Conservation (phyloP, 2,329 filamentous ascomycete species). For the Knoxdaviesia capensis region DNA sequence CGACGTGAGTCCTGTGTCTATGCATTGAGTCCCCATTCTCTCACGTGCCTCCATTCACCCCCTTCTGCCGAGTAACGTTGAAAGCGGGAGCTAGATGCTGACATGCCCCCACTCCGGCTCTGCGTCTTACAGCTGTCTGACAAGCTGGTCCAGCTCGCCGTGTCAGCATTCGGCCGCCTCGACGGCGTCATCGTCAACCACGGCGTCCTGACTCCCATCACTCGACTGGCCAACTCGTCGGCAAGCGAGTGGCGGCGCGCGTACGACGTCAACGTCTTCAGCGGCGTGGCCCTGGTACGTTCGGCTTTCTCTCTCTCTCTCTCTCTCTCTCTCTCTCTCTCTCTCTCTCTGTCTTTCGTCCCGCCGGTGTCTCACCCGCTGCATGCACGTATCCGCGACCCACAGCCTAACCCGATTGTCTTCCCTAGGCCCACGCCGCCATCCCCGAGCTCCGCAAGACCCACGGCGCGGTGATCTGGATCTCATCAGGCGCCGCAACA, state of each 20-base stretch:
- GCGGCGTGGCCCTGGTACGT: slow-evolving; percentile 55
- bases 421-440: slow-evolving; percentile 44
- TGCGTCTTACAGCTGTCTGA: slow-evolving; percentile 12
- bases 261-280: slow-evolving; percentile 80
- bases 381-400: neutral
- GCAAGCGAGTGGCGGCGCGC: slow-evolving; percentile 52
- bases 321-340: neutral
- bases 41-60: too few relatives aligned
- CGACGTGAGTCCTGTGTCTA: slow-evolving; percentile 16
- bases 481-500: slow-evolving; percentile 58
- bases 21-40: neutral
- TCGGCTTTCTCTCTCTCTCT: neutral
- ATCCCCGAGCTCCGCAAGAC: slow-evolving; percentile 47
- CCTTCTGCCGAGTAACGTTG: neutral
- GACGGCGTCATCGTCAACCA: slow-evolving; percentile 83
- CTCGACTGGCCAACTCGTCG: slow-evolving; percentile 45
- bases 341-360: too few relatives aligned
- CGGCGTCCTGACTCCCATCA: slow-evolving; percentile 58
- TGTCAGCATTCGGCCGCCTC: slow-evolving; percentile 47
- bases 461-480: slow-evolving; percentile 54
- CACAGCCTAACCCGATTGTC: neutral
- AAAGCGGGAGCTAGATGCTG: neutral
- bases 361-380: neutral
- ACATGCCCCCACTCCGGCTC: neutral
- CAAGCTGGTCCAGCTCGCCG: slow-evolving; percentile 43